A percentile compares a stretch with the other conserved stretches of the same genome.
These are phyloP conservation scores for Pythium insidiosum DNA, from an alignment of 352 stramenopile species.

Conservation along the genomic window DNA sequence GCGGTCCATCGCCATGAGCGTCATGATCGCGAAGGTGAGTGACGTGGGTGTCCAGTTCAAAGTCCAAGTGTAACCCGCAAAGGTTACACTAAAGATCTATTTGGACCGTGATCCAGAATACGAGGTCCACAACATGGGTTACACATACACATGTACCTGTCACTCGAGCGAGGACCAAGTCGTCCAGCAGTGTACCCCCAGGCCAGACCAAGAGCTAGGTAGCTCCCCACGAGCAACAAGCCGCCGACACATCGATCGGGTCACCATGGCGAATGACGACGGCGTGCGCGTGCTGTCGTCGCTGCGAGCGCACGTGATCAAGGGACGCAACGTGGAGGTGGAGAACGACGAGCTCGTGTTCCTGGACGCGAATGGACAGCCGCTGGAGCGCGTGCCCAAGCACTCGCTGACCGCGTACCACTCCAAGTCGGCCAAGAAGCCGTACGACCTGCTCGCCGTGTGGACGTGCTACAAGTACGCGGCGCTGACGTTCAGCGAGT, in stretches of 20 bases:
- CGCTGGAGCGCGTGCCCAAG: constrained; percentile 46
- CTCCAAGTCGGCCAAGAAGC: constrained; percentile 75
- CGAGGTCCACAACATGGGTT: no score
- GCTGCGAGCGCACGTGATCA: constrained; percentile 70
- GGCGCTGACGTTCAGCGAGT: constrained; percentile 68
- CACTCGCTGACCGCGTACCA: constrained; percentile 66
- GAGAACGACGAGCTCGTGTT: constrained; percentile 61
- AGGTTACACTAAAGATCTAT: constrained; percentile 8
- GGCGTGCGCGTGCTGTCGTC: constrained; percentile 23
- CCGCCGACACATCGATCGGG: no score
- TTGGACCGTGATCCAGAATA: no score
- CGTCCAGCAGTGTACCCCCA: no score
- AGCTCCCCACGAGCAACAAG: no score
- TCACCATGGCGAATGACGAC: not conserved
- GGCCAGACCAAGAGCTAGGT: no score
- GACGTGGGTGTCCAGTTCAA: constrained; percentile 1
- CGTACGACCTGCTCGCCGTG: constrained; percentile 76
- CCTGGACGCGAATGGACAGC: constrained; percentile 33
- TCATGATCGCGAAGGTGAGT: no score
- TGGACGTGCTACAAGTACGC: constrained; percentile 77
- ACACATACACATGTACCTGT: no score
- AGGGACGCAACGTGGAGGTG: constrained; percentile 41
- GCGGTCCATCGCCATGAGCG: constrained; percentile 7
- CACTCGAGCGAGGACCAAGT: no score
- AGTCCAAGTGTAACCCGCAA: no score